phyloP scores from a whole-genome alignment of 495 filamentous ascomycete species.

The Talaromyces proteolyticus region DNA sequence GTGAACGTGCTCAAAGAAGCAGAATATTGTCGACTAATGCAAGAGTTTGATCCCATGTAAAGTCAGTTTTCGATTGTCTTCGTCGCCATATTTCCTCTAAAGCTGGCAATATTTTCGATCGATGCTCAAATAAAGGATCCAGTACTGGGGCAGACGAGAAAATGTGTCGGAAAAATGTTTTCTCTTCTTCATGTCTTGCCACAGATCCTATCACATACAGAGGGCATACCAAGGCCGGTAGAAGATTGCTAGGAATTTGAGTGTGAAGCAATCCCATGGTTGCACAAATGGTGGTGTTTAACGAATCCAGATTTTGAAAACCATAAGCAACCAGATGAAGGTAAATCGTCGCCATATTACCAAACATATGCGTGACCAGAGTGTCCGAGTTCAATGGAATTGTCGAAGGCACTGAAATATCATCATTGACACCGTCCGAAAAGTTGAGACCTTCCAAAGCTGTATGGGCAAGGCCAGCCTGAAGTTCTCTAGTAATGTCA shows the following conservation, averaged over 20 bases:
- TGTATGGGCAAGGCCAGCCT: background rate
- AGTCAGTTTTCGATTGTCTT: background rate
- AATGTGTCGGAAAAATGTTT: background rate
- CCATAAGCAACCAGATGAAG: background rate
- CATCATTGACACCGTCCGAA: background rate
- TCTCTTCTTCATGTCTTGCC: background rate
- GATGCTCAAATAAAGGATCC: background rate
- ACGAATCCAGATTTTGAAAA: background rate
- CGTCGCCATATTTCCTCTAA: background rate
- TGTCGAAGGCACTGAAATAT: background rate
- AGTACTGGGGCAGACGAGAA: background rate
- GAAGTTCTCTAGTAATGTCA: background rate
- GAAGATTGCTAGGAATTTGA: background rate
- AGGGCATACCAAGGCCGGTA: background rate
- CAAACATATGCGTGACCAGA: background rate
- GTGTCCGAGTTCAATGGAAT: background rate
- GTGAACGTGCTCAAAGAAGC: background rate
- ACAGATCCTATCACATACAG: background rate
- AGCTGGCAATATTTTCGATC: background rate
- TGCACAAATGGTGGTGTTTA: background rate
- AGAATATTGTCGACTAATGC: background rate
- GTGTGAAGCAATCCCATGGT: background rate
- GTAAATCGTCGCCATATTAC: background rate
- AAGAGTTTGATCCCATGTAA: background rate
- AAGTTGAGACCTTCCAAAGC: background rate